Conservation (phyloP, 805 yeast genomes). For the Starmerella sirachaensis region DNA sequence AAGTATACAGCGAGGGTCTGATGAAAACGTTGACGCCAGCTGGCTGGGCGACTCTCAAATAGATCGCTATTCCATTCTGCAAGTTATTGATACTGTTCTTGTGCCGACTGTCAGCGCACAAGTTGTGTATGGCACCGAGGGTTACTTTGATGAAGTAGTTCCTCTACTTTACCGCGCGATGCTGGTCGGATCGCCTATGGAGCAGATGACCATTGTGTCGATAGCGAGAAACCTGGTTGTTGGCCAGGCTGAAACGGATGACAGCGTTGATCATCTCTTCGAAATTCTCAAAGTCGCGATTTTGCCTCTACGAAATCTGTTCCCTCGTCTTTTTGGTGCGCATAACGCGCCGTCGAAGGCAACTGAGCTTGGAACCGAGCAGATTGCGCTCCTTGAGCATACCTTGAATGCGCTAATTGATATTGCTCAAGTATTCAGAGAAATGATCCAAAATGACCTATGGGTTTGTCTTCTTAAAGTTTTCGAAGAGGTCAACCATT, state of each 20-base stretch:
- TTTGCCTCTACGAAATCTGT: constrained; percentile 45
- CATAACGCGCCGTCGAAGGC: constrained; percentile 24
- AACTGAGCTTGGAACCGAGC: constrained; percentile 4
- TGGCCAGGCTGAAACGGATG: constrained; percentile 34
- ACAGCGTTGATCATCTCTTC: constrained; percentile 65
- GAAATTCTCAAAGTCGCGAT: constrained; percentile 64
- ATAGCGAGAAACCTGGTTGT: constrained; percentile 47
- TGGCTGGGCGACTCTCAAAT: no score
- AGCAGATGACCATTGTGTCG: constrained; percentile 40
- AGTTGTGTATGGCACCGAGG: constrained; percentile 29
- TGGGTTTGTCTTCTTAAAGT: constrained; percentile 57
- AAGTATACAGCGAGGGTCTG: no score
- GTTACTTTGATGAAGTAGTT: constrained; percentile 52
- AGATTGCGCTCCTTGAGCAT: constrained; percentile 35
- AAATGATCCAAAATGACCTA: constrained; percentile 55
- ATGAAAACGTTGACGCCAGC: no score
- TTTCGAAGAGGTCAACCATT: constrained; percentile 36
- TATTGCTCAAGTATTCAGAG: constrained; percentile 56
- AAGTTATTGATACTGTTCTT: constrained; percentile 46
- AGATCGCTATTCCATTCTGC: no score
- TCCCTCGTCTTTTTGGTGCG: constrained; percentile 47
- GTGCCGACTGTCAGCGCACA: constrained; percentile 45
- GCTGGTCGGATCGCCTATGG: constrained; percentile 39
- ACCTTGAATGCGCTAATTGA: constrained; percentile 42
- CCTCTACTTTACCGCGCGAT: constrained; percentile 65